phyloP scores from a whole-genome alignment of 1,284 basidiomycete species.

The Microstroma glucosiphilum region DNA sequence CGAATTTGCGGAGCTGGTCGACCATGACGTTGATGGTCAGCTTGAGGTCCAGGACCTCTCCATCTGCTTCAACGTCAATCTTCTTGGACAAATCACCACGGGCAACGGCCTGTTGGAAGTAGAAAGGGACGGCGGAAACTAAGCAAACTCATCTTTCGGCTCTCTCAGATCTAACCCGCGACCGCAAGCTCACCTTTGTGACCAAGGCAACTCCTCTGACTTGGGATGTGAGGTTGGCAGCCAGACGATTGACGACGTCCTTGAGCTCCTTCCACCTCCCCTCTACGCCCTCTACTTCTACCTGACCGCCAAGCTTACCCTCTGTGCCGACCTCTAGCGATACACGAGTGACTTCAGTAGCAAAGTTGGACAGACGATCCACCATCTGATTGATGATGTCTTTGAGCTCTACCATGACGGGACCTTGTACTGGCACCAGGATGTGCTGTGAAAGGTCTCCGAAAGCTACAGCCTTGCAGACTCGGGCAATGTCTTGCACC shows the following conservation, averaged over 20 bases:
- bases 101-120: constrained; percentile 66
- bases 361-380: constrained; percentile 81
- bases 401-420: constrained; percentile 94
- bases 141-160: neutral
- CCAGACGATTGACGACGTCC: constrained; percentile 51
- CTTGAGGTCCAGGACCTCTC: constrained; percentile 94
- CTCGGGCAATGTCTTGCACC: constrained; percentile 81
- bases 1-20: constrained; percentile 76
- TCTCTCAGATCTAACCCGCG: neutral
- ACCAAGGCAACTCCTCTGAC: constrained; percentile 89
- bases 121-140: neutral
- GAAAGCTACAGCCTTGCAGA: constrained; percentile 89
- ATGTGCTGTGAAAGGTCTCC: constrained; percentile 95
- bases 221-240: constrained; percentile 69
- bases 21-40: constrained; percentile 98
- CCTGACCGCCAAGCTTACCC: constrained; percentile 51
- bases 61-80: constrained; percentile 91
- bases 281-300: constrained; percentile 50
- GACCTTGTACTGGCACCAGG: constrained; percentile 88
- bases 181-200: constrained; percentile 60
- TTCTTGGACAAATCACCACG: constrained; percentile 89
- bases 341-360: constrained; percentile 88
- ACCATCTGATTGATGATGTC: constrained; percentile 94
- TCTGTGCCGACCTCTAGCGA: constrained; percentile 66
- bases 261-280: constrained; percentile 51